Evolutionary conservation across 2,329 filamentous ascomycete species (phyloP).

Genomic region (Penicillium concentricum): DNA sequence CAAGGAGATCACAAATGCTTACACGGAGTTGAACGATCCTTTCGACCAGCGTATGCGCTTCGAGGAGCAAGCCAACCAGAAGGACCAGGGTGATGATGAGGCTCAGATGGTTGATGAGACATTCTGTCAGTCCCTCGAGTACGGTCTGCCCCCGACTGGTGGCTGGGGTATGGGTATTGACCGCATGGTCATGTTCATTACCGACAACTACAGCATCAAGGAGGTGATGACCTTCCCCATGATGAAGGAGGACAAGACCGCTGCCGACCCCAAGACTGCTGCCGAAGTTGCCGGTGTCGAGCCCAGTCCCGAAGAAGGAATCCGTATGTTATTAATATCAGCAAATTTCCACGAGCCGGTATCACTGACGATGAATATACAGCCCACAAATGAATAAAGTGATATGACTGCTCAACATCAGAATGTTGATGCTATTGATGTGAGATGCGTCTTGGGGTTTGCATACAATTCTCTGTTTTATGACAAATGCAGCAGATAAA

Average conservation of each 20-base stretch:
- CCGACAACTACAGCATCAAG: constrained; percentile 92
- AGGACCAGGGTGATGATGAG: constrained; percentile 95
- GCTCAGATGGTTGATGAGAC: constrained; percentile 95
- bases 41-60: constrained; percentile 90
- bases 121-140: constrained; percentile 87
- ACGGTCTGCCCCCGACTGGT: constrained; percentile 87
- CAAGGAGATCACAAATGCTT: constrained; percentile 90
- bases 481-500: constrained; percentile 26
- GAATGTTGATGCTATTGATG: constrained; percentile 14
- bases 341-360: constrained; percentile 23
- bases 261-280: constrained; percentile 48
- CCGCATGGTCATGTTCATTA: constrained; percentile 91
- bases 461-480: constrained; percentile 21
- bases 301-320: constrained; percentile 61
- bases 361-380: constrained; percentile 24
- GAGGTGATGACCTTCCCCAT: constrained; percentile 96
- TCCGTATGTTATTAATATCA: constrained; percentile 43
- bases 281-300: constrained; percentile 63
- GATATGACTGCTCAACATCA: constrained; percentile 7
- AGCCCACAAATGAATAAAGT: constrained; percentile 38
- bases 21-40: constrained; percentile 97
- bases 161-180: constrained; percentile 98
- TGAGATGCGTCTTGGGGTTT: constrained; percentile 11
- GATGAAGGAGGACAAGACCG: constrained; percentile 81
- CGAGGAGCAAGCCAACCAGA: constrained; percentile 94